Percentiles rank a stretch among this genome's conserved stretches.
These are phyloP conservation scores for Pythium monospermum DNA, from an alignment of 352 stramenopile genomes.

Conservation along the genomic window DNA sequence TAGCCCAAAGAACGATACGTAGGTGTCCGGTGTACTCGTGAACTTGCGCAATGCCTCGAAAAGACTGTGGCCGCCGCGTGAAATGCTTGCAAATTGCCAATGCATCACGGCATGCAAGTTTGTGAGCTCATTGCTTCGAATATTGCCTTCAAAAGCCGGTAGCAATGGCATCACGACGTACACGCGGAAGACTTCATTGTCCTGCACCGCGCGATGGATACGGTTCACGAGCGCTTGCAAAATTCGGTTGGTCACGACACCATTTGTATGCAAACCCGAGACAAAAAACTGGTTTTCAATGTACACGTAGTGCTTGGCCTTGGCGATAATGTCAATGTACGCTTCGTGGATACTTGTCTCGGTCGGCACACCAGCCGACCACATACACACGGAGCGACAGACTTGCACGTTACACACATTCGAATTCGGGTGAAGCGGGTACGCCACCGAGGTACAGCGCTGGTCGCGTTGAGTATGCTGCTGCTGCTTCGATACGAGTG, in stretches of 20 bases:
- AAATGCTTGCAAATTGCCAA: conserved; percentile 87
- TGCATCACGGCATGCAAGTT: conserved; percentile 87
- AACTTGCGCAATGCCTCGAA: conserved; percentile 65
- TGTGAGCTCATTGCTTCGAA: conserved; percentile 75
- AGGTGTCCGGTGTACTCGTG: conserved; percentile 61
- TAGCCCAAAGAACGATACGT: conserved; percentile 81
- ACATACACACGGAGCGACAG: conserved; percentile 80
- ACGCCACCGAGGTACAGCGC: conserved; percentile 55
- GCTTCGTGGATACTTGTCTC: conserved; percentile 81
- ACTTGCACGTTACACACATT: conserved; percentile 80
- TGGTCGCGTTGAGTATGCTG: conserved; percentile 28
- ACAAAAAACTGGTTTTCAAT: conserved; percentile 94
- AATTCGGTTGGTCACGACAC: conserved; percentile 76
- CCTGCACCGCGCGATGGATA: conserved; percentile 70
- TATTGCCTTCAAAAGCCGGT: conserved; percentile 80
- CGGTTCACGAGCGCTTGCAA: conserved; percentile 77
- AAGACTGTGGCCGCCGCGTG: conserved; percentile 66
- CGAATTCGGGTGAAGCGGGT: conserved; percentile 66
- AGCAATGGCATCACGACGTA: conserved; percentile 85
- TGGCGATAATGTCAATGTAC: conserved; percentile 80
- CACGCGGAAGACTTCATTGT: conserved; percentile 71
- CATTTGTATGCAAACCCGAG: conserved; percentile 73
- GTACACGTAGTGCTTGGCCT: conserved; percentile 85
- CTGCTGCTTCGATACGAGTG: conserved; percentile 1
- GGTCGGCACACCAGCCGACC: conserved; percentile 77